Base-by-base conservation (phyloP, 2,329 filamentous ascomycete genomes). In the Ceratocystis alfenasii region DNA sequence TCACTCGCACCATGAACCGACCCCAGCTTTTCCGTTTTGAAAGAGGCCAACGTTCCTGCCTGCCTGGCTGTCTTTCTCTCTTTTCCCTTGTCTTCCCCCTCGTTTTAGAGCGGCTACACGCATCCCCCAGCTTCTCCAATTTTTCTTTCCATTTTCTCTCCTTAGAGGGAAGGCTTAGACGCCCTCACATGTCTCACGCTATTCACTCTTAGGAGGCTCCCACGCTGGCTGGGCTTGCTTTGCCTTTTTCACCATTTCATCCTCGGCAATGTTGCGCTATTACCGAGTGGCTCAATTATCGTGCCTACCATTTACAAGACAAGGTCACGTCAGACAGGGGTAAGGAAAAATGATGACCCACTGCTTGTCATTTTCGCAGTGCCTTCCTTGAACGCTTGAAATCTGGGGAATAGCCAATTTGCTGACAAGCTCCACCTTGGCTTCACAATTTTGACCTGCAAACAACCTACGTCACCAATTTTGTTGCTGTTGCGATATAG, bases 81-180 rank as follows among this genome's bases (percentile, higher is more conserved):
- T 57, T 17, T 57, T 15, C 12, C 50, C 50, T 15, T 59, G 53
- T 59, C 53, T 33, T 25, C 12, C 53, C 6, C 22, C 20, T 20
- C n/a, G 20, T 15, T 41, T 41, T 41, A 41, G 36, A 25, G 53
- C 53, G 53, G 53, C 53, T 59, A 22, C 15, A 59, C 28, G 15
- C 17, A 33, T 36, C 28, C 53, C 5, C 33, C 53, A 59, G 53
- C 28, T 59, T 59, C 53, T 59, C 53, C 53, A 59, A 59, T 7
- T 59, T 59, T 30, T n/a, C 7, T 30, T 57, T 8, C 33, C 10
- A 28, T 30, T 57, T 17, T 10, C 17, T n/a, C 46, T 22, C 22
- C 25, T 8, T 33, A 30, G 22, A 57, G 22, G 53, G 53, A 28
- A 57, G 25, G 53, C 53, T 17, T 57, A 57, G 53, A 57, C 15